Base-by-base conservation (phyloP, 495 filamentous ascomycete species). In the Neurospora sp. region DNA sequence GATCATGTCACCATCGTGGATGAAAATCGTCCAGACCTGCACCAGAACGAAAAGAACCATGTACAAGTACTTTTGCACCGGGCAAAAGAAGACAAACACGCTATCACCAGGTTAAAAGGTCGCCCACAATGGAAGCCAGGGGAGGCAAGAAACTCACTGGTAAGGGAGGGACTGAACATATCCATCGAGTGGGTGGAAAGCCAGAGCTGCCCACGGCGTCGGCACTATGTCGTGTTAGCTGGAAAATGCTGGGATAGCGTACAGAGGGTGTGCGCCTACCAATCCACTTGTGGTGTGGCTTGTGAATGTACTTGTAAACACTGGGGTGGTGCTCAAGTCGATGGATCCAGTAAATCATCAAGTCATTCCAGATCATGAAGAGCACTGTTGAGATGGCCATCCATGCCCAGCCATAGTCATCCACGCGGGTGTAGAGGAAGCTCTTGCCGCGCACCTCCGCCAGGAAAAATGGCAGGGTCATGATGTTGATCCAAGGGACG, bases 1-100 rank as follows among this genome's bases (percentile, higher is more conserved):
- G 69, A 76, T 76, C 75, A 76, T 76, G 73, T 76, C 75, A 71
- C 73, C 75, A 71, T 76, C 75, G 69, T 76, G 75, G 73, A 76
- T 76, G 46, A 76, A 44, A 69, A 76, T 76, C 59, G 75, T 76
- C 75, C 75, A 76, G 69, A 76, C 41, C 73, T 76, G 75, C 46
- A 76, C 75, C 68, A 73, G 59, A 9, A 44, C 27, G 75, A 76
- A 76, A 22, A 76, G 75, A 27, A 75, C 10, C n/a, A 76, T 53
- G 66, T 76, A 76, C 38, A 76, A 69, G 73, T 76, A 76, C 71
- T 75, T 76, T 70, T 76, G 75, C 9, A 74, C 70, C 44, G 75
- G 75, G 73, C 73, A 76, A 46, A 76, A n/a, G 61, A 76, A 76
- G 53, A 76, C 75, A 39, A 76, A 76, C 31, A 76, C 53, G 70